phyloP scores from a whole-genome alignment of 495 filamentous ascomycete species.

The Saxophila tyrrhenica region DNA sequence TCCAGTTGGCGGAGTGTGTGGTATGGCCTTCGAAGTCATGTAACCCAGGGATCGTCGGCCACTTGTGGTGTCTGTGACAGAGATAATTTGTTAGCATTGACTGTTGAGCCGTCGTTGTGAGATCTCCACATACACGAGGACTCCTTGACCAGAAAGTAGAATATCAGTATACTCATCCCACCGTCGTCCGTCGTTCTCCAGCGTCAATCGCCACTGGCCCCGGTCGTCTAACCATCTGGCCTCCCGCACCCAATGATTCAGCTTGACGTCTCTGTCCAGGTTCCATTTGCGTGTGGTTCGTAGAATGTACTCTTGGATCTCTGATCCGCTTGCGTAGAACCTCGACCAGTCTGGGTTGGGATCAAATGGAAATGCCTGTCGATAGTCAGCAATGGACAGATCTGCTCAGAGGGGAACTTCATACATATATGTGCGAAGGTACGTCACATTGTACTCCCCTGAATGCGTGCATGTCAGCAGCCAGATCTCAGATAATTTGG shows the following conservation, averaged over 20 bases:
- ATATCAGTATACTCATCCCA: slow-evolving; percentile 22
- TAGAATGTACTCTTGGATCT: slow-evolving; percentile 29
- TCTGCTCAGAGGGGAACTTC: slow-evolving; percentile 40
- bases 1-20: slow-evolving; percentile 29
- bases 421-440: slow-evolving; percentile 23
- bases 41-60: slow-evolving; percentile 28
- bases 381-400: slow-evolving; percentile 20
- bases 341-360: slow-evolving; percentile 27
- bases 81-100: too few species aligned
- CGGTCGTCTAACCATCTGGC: slow-evolving; percentile 20
- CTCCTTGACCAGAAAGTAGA: slow-evolving; percentile 25
- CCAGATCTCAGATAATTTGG: too few species aligned
- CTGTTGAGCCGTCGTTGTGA: too few species aligned
- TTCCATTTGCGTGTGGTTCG: slow-evolving; percentile 24
- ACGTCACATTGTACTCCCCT: slow-evolving; percentile 27
- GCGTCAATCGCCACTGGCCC: slow-evolving; percentile 25
- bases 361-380: slow-evolving; percentile 23
- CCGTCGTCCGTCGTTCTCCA: slow-evolving; percentile 20
- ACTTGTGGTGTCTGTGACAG: slow-evolving; percentile 18
- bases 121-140: slow-evolving; percentile 21
- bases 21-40: slow-evolving; percentile 24
- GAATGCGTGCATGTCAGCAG: too few species aligned
- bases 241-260: slow-evolving; percentile 21
- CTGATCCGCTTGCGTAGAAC: slow-evolving; percentile 25
- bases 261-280: slow-evolving; percentile 28